Evolutionary conservation across 257 asterid genomes (phyloP), one percentile per base, ranked within the genome.

Genomic region (Nicotiana benthamiana): DNA sequence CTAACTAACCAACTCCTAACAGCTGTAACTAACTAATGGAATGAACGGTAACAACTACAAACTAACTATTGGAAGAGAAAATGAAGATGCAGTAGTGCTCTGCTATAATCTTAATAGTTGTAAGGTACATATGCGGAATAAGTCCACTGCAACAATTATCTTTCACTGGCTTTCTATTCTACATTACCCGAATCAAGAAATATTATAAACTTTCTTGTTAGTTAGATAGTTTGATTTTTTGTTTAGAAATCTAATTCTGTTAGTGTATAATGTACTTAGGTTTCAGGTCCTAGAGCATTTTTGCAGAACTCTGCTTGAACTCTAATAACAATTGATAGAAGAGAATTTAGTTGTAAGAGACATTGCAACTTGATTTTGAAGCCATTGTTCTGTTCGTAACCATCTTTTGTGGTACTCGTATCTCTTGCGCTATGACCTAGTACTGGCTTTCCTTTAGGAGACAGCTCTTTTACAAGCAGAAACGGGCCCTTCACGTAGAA

Each of bases 391-490:
- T 72, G 48, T 72, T 72, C 15, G 43, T 72, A 43, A 72, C 22
- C 78, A 72, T 46, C 78, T 54, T 26, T 74, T 74, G 34, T 59
- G 24, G 43, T 46, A 74, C 9, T 24, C 43, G 24, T 74, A 26
- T 74, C 79, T 32, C 26, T 24, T 5, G n/a, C 12, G 1, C 26
- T 74, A 16, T 48, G 61, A 74, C 43, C 61, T 48, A 24, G 43
- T 48, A 24, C 79, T 74, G 43, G 26, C 48, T 82, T 28, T 32
- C 40, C 48, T 61, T 34, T 68, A 92, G 98, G 98, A 89, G 86
- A 85, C 72, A 54, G 93, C 87, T 84, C 89, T 89, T 72, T 79
- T 83, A 13, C 89, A 88, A 65, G 83, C 85, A 63, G 99, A 91
- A 75, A 87, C 79, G 70, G 86, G 85, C 30, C 75, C 92, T 34